phyloP scores from a whole-genome alignment of 2,329 filamentous ascomycete species.

The Fusarium oxysporum region DNA sequence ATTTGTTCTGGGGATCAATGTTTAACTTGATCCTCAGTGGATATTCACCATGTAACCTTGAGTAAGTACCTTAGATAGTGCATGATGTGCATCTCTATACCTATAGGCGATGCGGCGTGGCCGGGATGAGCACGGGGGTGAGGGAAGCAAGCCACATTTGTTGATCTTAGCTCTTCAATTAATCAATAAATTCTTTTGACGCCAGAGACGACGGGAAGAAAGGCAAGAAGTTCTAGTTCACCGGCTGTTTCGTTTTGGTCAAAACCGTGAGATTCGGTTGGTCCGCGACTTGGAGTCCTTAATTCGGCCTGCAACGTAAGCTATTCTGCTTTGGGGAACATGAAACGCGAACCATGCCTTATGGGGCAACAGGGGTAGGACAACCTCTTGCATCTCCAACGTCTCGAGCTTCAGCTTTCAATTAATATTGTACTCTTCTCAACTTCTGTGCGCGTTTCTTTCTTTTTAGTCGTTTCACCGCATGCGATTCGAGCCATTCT shows the following conservation, averaged over 20 bases:
- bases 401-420: slow-evolving; percentile 20
- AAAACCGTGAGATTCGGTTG: slow-evolving; percentile 22
- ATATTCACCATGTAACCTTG: slow-evolving; percentile 5
- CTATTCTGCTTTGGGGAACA: slow-evolving; percentile 17
- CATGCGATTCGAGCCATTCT: background rate
- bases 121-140: slow-evolving; percentile 14
- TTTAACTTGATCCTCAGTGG: slow-evolving; percentile 14
- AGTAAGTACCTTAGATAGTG: background rate
- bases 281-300: slow-evolving; percentile 24
- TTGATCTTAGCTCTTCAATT: slow-evolving; percentile 1
- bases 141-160: slow-evolving; percentile 8
- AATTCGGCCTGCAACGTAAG: slow-evolving; percentile 33
- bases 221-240: background rate
- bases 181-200: background rate
- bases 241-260: slow-evolving; percentile 11
- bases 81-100: background rate
- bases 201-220: background rate
- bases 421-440: slow-evolving; percentile 11
- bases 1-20: slow-evolving; percentile 4
- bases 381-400: slow-evolving; percentile 30
- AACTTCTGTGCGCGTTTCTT: slow-evolving; percentile 21
- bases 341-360: slow-evolving; percentile 29
- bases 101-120: slow-evolving; percentile 6
- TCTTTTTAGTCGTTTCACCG: slow-evolving; percentile 32
- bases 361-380: background rate